Evolutionary conservation across 768 basidiomycete species (phyloP).

Genomic region (Lanmaoa rubissima): DNA sequence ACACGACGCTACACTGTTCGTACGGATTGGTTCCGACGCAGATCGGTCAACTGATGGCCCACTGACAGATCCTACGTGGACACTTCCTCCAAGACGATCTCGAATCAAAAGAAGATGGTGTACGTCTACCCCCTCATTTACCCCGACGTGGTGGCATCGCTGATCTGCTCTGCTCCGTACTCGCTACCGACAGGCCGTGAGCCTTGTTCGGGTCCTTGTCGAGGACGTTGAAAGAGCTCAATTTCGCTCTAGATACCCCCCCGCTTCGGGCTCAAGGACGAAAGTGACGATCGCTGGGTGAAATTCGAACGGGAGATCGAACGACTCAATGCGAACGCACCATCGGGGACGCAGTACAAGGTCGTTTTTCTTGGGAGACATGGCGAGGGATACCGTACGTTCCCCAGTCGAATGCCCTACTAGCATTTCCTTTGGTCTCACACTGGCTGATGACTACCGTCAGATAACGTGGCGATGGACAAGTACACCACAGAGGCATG

Average conservation of each 20-base stretch:
- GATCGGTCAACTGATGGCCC: not conserved
- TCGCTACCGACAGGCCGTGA: conserved; percentile 11
- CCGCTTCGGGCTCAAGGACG: conserved; percentile 59
- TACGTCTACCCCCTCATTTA: conserved; percentile 4
- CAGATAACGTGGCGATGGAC: conserved; percentile 68
- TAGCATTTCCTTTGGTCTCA: conserved; percentile 18
- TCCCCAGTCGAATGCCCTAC: too few species aligned
- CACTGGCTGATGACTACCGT: conserved; percentile 41
- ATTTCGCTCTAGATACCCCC: conserved; percentile 44
- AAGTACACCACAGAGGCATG: conserved; percentile 56
- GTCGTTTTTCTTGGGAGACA: conserved; percentile 66
- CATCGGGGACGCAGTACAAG: conserved; percentile 49
- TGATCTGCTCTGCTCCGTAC: not conserved
- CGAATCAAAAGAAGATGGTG: conserved; percentile 3
- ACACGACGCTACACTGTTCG: conserved; percentile 18
- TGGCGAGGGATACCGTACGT: conserved; percentile 71
- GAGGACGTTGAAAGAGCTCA: not conserved
- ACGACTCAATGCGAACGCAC: conserved; percentile 43
- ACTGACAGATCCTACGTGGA: conserved; percentile 10
- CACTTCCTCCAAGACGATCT: conserved; percentile 24
- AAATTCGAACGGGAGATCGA: conserved; percentile 41
- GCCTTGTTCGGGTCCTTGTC: not conserved
- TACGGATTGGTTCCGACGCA: not conserved
- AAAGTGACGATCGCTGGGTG: conserved; percentile 49
- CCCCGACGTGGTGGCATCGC: not conserved